phyloP scores from a whole-genome alignment of 768 basidiomycete genomes.

The Auricularia heimuer region DNA sequence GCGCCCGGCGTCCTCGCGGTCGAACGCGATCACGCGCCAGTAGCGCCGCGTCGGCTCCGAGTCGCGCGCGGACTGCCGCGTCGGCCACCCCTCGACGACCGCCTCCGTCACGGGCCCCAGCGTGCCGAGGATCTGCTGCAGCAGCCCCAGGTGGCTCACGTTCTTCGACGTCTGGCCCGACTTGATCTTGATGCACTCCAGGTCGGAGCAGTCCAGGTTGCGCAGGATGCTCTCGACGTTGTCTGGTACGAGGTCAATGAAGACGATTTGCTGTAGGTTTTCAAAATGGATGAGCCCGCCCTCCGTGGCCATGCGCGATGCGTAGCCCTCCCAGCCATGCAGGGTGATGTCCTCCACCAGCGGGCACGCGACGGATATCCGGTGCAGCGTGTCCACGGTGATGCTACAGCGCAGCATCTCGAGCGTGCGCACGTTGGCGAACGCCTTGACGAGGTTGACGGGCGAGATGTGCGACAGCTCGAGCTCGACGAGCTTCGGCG shows the following conservation, averaged over 20 bases:
- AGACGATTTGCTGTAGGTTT: background rate
- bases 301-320: background rate
- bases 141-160: background rate
- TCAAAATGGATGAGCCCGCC: background rate
- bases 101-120: background rate
- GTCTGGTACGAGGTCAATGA: background rate
- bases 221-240: background rate
- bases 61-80: background rate
- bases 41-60: background rate
- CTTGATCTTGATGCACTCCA: background rate
- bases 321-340: background rate
- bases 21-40: background rate
- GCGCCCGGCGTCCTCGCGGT: background rate
- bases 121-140: background rate
- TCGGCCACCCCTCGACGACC: background rate
- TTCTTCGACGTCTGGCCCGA: background rate
- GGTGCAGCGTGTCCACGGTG: background rate
- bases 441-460: background rate
- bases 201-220: background rate
- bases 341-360: background rate
- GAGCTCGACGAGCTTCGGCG: background rate
- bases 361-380: background rate
- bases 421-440: background rate
- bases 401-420: background rate
- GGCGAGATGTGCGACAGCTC: constrained; percentile 1